Conservation (phyloP, 2,329 filamentous ascomycete species). For the Colletotrichum trifolii region DNA sequence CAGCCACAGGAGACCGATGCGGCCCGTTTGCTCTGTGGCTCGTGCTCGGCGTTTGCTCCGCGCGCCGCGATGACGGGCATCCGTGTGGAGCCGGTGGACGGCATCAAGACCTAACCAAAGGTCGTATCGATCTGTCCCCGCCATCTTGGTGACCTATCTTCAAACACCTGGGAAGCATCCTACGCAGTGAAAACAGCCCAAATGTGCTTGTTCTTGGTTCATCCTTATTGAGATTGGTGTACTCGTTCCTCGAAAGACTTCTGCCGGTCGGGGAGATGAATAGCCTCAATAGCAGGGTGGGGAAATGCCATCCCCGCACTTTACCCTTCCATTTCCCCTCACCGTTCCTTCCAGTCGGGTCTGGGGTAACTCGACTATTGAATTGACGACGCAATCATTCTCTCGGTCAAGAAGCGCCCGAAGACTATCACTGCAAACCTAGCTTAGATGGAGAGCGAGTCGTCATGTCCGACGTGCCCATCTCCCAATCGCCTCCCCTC, state of each 20-base stretch:
- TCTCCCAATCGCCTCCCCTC: background rate
- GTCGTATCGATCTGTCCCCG: too few species aligned
- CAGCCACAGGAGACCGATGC: constrained; percentile 13
- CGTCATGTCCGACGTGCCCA: too few species aligned
- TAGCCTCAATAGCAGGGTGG: constrained; percentile 36
- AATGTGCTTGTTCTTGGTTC: too few species aligned
- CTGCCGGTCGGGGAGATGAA: constrained; percentile 24
- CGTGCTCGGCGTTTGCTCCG: constrained; percentile 11
- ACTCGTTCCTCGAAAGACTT: constrained; percentile 1
- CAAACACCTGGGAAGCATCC: too few species aligned
- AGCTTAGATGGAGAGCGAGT: background rate
- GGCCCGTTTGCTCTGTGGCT: constrained; percentile 12
- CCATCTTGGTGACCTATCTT: too few species aligned
- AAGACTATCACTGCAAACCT: background rate
- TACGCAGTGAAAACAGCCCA: too few species aligned
- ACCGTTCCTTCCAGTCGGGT: constrained; percentile 5
- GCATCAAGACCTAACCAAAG: too few species aligned
- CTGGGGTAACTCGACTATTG: background rate
- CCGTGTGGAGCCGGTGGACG: too few species aligned
- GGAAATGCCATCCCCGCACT: constrained; percentile 27
- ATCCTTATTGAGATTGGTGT: background rate
- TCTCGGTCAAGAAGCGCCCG: constrained; percentile 24
- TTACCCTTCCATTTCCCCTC: constrained; percentile 21
- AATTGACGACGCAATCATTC: background rate
- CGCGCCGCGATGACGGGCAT: constrained; percentile 5